Base-by-base conservation (phyloP, 2,329 filamentous ascomycete genomes). In the Cryphonectria naterciae region DNA sequence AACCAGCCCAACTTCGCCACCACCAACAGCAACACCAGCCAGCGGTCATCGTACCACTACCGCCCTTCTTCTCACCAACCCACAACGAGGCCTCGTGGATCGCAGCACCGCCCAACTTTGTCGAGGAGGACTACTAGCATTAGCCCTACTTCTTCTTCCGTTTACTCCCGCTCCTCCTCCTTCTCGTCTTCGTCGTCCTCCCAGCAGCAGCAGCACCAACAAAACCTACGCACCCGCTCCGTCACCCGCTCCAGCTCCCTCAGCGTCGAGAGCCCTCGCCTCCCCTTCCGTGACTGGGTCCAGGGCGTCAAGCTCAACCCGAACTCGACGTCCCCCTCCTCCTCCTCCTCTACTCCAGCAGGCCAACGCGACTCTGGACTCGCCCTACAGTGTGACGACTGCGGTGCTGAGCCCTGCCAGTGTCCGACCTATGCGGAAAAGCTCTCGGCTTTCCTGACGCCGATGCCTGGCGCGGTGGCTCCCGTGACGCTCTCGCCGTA, bases 231-330 rank as follows among this genome's bases (percentile, higher is more conserved):
- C 56, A 43, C 63, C 15, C 65, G 63, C n/a, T 39, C 66, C 7
- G 32, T 56, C n/a, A 67, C 71, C 22, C 69, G 71, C 35, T 68
- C 71, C 37, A 73, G 69, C 63, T 71, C 58, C 46, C 49, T 73
- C 52, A 68, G 71, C 58, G 63, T 73, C 41, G 71, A 73, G 63
- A 73, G 71, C 43, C 71, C 71, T 1, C 71, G 71, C 5, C 69
- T 73, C 7, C 71, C 71, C 6, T 73, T 73, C 64, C 70, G 64
- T 41, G 71, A 73, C 56, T 73, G 71, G 71, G 69, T 73, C 32
- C 69, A 73, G 39, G 66, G 69, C 49, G 63, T 71, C 46, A 71
- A 69, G 37, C 65, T 67, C 63, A 73, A 46, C 63, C 35, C 39
- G 32, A 39, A 46, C 13, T 25, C 61, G 2, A 5, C 25, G n/a